phyloP scores from a whole-genome alignment of 2,329 filamentous ascomycete species.

The Phaeomoniella chlamydospora region DNA sequence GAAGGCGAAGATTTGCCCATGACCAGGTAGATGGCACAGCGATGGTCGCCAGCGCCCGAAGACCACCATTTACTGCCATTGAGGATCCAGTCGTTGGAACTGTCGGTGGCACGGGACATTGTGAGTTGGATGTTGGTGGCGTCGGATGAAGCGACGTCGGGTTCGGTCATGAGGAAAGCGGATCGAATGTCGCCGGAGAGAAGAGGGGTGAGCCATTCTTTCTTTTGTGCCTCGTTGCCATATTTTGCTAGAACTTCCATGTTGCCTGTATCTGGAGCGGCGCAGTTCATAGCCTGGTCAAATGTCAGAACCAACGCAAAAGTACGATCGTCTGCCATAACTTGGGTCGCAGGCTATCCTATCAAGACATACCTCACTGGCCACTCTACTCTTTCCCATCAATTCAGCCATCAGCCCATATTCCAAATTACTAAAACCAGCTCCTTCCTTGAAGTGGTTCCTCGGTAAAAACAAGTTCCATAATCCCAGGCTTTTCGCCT shows the following conservation, averaged over 20 bases:
- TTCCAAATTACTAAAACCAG: constrained; percentile 88
- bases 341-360: too few relatives aligned
- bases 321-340: too few relatives aligned
- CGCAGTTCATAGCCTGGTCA: constrained; percentile 61
- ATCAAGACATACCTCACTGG: constrained; percentile 45
- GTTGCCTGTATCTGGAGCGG: constrained; percentile 84
- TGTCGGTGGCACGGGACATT: constrained; percentile 51
- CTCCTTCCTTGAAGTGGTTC: constrained; percentile 80
- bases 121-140: constrained; percentile 82
- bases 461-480: constrained; percentile 99
- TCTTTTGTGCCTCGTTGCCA: constrained; percentile 72
- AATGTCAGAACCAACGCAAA: not conserved
- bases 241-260: constrained; percentile 94
- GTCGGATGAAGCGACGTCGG: constrained; percentile 75
- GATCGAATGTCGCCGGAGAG: constrained; percentile 76
- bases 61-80: constrained; percentile 99
- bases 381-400: constrained; percentile 70
- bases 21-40: constrained; percentile 87
- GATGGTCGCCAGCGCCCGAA: constrained; percentile 80
- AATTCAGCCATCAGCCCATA: constrained; percentile 97
- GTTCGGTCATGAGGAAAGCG: constrained; percentile 90
- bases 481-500: constrained; percentile 68
- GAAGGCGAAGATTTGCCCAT: constrained; percentile 82
- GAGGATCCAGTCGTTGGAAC: constrained; percentile 79
- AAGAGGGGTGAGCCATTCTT: constrained; percentile 65